Conservation (phyloP, 179 eudicot genomes). For the Nepenthes alata region DNA sequence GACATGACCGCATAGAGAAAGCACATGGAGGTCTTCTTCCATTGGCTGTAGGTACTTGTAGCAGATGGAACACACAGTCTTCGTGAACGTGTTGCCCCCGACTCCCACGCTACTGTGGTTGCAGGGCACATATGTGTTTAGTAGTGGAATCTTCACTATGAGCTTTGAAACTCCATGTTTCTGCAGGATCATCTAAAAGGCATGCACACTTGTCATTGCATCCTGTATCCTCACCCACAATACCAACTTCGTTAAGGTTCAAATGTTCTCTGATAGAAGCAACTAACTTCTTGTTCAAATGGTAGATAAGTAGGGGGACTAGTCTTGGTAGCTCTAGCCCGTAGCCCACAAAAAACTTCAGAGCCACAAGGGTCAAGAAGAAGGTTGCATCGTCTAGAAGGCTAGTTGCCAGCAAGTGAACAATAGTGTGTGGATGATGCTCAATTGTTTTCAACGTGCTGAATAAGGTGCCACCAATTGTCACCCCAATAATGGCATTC, state of each 20-base stretch:
- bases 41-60: too few species aligned
- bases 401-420: conserved; percentile 33
- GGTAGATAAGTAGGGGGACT: conserved; percentile 58
- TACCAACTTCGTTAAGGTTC: too few species aligned
- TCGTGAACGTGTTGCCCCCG: too few species aligned
- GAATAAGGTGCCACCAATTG: conserved; percentile 58
- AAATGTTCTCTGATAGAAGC: too few species aligned
- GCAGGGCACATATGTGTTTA: background rate
- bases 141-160: too few species aligned
- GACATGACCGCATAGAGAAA: too few species aligned
- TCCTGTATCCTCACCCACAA: too few species aligned
- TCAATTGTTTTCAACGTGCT: conserved; percentile 30
- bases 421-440: conserved; percentile 23
- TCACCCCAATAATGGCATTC: conserved; percentile 84
- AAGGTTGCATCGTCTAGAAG: conserved; percentile 80
- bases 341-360: conserved; percentile 93
- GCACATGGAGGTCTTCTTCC: too few species aligned
- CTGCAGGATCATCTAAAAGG: too few species aligned
- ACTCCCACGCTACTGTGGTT: conserved; percentile 42
- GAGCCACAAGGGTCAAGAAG: conserved; percentile 88
- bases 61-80: too few species aligned
- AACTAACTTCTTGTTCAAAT: conserved; percentile 8
- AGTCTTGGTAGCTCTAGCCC: conserved; percentile 77
- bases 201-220: too few species aligned
- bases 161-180: too few species aligned